A percentile compares a stretch with the other conserved stretches of the same genome.
phyloP scores from a whole-genome alignment of 2,329 filamentous ascomycete species.

The Scortechinia acanthostroma region DNA sequence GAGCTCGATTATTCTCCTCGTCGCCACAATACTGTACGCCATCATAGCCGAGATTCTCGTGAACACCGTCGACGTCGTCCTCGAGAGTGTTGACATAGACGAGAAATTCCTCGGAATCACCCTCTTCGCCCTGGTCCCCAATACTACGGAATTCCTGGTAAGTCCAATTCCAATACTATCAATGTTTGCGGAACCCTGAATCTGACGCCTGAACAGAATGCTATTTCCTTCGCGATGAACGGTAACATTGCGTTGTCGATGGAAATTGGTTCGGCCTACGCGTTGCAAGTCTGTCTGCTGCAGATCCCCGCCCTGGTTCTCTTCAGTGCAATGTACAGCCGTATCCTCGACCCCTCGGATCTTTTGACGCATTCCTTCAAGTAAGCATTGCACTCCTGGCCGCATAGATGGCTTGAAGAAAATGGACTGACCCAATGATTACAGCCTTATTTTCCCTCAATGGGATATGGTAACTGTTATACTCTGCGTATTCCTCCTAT shows the following conservation, averaged over 20 bases:
- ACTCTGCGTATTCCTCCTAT: slow-evolving; percentile 88
- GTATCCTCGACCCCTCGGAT: slow-evolving; percentile 11
- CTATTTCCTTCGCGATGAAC: slow-evolving; percentile 99
- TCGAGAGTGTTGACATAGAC: slow-evolving; percentile 83
- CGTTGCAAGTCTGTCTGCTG: slow-evolving; percentile 87
- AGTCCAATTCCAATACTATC: slow-evolving; percentile 24
- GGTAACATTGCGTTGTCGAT: slow-evolving; percentile 97
- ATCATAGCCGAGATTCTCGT: slow-evolving; percentile 95
- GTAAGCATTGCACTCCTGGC: slow-evolving; percentile 33
- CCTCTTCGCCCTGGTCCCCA: slow-evolving; percentile 90
- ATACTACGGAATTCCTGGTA: slow-evolving; percentile 95
- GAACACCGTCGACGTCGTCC: slow-evolving; percentile 91
- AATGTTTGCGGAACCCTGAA: slow-evolving; percentile 5
- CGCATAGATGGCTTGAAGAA: neutral
- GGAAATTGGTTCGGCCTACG: slow-evolving; percentile 97
- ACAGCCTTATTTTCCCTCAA: slow-evolving; percentile 78
- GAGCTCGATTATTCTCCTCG: slow-evolving; percentile 81
- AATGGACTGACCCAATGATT: neutral
- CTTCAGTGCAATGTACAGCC: slow-evolving; percentile 72
- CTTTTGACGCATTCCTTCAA: slow-evolving; percentile 24
- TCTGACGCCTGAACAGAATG: slow-evolving; percentile 58
- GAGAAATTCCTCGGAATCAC: slow-evolving; percentile 97
- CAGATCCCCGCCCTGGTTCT: slow-evolving; percentile 90
- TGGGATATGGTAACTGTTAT: slow-evolving; percentile 99
- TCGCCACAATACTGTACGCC: slow-evolving; percentile 87